phyloP scores from a whole-genome alignment of 345 rosid species.

The Dipteronia dyeriana region DNA sequence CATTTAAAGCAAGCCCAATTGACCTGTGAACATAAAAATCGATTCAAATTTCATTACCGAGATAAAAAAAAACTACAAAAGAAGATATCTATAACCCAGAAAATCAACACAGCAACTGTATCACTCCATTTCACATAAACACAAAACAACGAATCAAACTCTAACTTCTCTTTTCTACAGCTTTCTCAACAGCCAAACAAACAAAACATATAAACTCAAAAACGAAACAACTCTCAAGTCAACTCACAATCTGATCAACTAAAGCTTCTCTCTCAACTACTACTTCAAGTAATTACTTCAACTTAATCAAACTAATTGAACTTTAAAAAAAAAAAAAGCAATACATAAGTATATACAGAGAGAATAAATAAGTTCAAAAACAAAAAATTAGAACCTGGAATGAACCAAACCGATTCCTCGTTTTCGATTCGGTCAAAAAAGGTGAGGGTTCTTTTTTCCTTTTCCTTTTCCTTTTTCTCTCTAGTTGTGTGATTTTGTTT shows the following conservation, averaged over 20 bases:
- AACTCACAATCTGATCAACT: slow-evolving; percentile 9
- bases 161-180: background rate
- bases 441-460: background rate
- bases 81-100: background rate
- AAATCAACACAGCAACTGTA: background rate
- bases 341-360: slow-evolving; percentile 11
- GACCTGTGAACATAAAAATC: slow-evolving; percentile 12
- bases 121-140: background rate
- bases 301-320: background rate
- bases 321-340: background rate
- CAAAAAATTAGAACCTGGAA: background rate
- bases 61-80: background rate
- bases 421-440: slow-evolving; percentile 33
- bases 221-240: background rate
- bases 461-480: background rate
- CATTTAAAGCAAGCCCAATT: slow-evolving; percentile 6
- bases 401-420: slow-evolving; percentile 24
- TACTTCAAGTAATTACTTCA: background rate
- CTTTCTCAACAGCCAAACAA: slow-evolving; percentile 11
- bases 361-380: slow-evolving; percentile 5
- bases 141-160: background rate
- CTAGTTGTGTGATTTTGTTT: background rate
- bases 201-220: no score
- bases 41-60: background rate
- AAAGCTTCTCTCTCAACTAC: background rate